Evolutionary conservation across 345 rosid genomes (phyloP).

Genomic region (Hevea brasiliensis): DNA sequence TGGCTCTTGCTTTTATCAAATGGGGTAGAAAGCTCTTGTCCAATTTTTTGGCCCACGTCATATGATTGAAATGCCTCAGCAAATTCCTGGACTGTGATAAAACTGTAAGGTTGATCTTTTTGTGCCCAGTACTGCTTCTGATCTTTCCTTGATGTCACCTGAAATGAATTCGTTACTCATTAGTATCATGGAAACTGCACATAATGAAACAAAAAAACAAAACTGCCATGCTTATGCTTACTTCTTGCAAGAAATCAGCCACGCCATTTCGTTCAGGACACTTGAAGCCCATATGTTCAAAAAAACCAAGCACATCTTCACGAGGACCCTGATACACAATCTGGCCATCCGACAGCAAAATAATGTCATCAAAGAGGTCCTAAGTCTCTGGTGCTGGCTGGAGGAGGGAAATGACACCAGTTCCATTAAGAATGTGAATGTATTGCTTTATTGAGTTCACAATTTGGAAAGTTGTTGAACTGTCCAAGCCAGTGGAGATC

Average conservation of each 20-base stretch:
- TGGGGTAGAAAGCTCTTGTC: conserved; percentile 12
- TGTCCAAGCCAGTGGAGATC: conserved; percentile 38
- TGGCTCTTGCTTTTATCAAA: conserved; percentile 14
- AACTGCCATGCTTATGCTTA: conserved; percentile 6
- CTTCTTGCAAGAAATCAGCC: conserved; percentile 80
- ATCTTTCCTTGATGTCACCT: no score
- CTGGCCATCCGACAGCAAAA: conserved; percentile 59
- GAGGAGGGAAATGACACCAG: conserved; percentile 64
- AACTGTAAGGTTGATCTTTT: conserved; percentile 9
- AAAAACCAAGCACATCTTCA: conserved; percentile 51
- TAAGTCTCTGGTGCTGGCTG: conserved; percentile 77
- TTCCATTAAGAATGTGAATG: conserved; percentile 59
- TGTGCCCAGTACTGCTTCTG: no score
- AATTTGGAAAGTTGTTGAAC: conserved; percentile 71
- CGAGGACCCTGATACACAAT: conserved; percentile 68
- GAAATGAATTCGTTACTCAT: background rate
- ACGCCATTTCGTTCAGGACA: conserved; percentile 72
- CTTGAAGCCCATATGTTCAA: conserved; percentile 61
- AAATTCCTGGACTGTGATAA: conserved; percentile 9
- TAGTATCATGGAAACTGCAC: background rate
- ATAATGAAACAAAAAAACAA: background rate
- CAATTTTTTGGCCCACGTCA: background rate
- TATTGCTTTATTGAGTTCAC: conserved; percentile 64
- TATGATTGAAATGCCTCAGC: conserved; percentile 8
- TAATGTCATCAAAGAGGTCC: conserved; percentile 61